Base-by-base conservation (phyloP, 2,329 filamentous ascomycete genomes). In the Nothophoma quercina region DNA sequence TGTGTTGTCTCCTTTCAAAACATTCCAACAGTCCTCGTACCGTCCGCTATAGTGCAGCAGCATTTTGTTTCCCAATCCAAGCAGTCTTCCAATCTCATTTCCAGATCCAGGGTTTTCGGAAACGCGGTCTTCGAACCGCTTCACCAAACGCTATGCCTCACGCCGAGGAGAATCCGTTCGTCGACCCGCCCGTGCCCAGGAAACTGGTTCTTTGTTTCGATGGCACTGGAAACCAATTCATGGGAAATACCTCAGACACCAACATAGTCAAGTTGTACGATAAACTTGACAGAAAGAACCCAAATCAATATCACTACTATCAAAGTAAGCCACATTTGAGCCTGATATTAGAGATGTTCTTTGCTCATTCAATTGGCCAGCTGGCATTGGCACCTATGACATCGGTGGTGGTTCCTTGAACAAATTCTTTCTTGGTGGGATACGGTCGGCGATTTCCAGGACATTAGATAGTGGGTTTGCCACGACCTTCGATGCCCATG, bases 121-220 rank as follows among this genome's bases (percentile, higher is more conserved):
- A n/a, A n/a, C n/a, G n/a, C n/a, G n/a, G n/a, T n/a, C n/a, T n/a
- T n/a, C n/a, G n/a, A n/a, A n/a, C n/a, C n/a, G n/a, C n/a, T n/a
- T n/a, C n/a, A n/a, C n/a, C n/a, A n/a, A n/a, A n/a, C n/a, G n/a
- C n/a, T n/a, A n/a, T n/a, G n/a, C n/a, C n/a, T n/a, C n/a, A n/a
- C n/a, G n/a, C n/a, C n/a, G n/a, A n/a, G n/a, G n/a, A n/a, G n/a
- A n/a, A n/a, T n/a, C n/a, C n/a, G n/a, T n/a, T n/a, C n/a, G n/a
- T n/a, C n/a, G n/a, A n/a, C n/a, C n/a, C n/a, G n/a, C n/a, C n/a
- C n/a, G n/a, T n/a, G n/a, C n/a, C n/a, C n/a, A n/a, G n/a, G n/a
- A n/a, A n/a, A n/a, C 51, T 61, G 5, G 44, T 65, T 12, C 48
- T 65, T 3, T 65, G 62, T 40, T 65, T 65, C 34, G 62, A 65